Evolutionary conservation across 148 eudicot genomes (phyloP).

Genomic region (Tetragonia tetragonoides): DNA sequence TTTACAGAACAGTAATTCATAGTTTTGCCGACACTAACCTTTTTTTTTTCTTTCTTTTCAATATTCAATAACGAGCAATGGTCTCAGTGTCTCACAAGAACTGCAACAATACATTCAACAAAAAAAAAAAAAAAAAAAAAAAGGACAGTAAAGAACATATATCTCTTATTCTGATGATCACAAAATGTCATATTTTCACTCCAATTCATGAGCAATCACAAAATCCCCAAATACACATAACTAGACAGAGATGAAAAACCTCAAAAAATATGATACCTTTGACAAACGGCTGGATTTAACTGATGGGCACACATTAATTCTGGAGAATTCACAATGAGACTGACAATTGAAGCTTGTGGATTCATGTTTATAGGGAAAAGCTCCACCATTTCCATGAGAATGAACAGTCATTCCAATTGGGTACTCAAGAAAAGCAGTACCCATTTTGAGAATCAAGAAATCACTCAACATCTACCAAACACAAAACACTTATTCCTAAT

Average conservation of each 20-base stretch:
- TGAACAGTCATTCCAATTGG: slow-evolving; percentile 35
- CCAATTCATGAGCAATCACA: not conserved
- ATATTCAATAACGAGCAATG: no score
- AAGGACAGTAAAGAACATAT: no score
- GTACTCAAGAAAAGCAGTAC: slow-evolving; percentile 28
- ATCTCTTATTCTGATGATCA: not conserved
- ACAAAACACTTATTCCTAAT: no score
- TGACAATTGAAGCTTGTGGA: slow-evolving; percentile 24
- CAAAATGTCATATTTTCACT: slow-evolving; percentile 9
- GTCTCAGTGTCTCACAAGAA: no score
- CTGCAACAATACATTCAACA: no score
- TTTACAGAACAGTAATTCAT: no score
- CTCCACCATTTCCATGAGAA: slow-evolving; percentile 29
- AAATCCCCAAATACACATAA: not conserved
- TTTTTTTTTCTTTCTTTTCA: no score
- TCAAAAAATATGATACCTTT: slow-evolving; percentile 37
- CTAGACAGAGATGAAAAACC: slow-evolving; percentile 20
- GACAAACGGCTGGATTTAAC: slow-evolving; percentile 15
- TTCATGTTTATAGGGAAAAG: slow-evolving; percentile 21
- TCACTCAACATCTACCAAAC: not conserved
- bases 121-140: no score
- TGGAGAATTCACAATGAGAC: slow-evolving; percentile 27
- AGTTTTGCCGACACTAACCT: no score
- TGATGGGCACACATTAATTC: slow-evolving; percentile 29
- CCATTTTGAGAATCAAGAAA: slow-evolving; percentile 31